Evolutionary conservation across 441 rosid genomes (phyloP).

Genomic region (Pelargonium cotyledonis): DNA sequence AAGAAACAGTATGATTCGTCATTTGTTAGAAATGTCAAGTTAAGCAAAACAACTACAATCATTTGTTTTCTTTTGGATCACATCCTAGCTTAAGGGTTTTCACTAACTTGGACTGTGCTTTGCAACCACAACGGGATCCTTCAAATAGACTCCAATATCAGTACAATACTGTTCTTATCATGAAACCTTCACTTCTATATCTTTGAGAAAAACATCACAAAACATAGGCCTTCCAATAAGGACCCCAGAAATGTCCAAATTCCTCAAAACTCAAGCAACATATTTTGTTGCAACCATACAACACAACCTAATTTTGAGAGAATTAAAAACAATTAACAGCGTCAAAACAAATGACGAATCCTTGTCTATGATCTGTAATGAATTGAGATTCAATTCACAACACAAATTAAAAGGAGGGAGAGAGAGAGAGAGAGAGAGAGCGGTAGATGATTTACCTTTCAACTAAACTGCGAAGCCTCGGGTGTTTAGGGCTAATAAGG

Average conservation of each 20-base stretch:
- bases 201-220: background rate
- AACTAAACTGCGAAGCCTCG: slow-evolving; percentile 53
- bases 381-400: no score
- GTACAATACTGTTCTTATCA: no score
- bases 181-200: background rate
- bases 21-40: background rate
- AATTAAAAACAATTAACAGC: background rate
- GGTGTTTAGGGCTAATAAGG: slow-evolving; percentile 48
- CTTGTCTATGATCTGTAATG: background rate
- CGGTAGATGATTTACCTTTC: slow-evolving; percentile 35
- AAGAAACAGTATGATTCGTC: background rate
- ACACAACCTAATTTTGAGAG: background rate
- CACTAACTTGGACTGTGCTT: background rate
- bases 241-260: background rate
- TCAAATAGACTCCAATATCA: background rate
- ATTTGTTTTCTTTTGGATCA: background rate
- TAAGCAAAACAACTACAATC: background rate
- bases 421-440: background rate
- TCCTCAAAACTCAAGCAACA: background rate
- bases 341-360: background rate
- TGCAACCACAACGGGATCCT: background rate
- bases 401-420: no score
- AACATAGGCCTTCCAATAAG: no score
- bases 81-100: background rate
- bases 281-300: background rate